Base-by-base conservation (phyloP, 2,329 filamentous ascomycete genomes). In the Allantophomopsis cytisporea region DNA sequence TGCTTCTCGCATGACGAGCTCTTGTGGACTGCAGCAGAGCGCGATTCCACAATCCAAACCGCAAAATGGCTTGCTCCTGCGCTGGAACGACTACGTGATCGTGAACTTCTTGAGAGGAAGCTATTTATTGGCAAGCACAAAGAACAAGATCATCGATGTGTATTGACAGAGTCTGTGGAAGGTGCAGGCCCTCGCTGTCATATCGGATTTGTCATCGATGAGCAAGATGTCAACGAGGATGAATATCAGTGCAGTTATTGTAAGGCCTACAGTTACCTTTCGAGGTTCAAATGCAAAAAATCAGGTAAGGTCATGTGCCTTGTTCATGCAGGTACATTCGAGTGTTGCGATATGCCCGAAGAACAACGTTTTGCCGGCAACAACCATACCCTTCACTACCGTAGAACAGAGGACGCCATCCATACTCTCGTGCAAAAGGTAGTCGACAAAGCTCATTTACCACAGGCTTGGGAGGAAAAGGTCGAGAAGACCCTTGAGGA, bases 1-100 rank as follows among this genome's bases (percentile, higher is more conserved):
- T 96, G 91, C 58, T 98, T 98, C 58, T 96, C 89, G 1, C 91
- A 98, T 48, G 91, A 98, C 51, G 91, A 98, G 57, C 64, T 98
- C 16, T 67, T 98, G 3, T 80, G 93, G 64, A 95, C 89, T 2
- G 91, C 91, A 7, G 86, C 88, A 6, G 78, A 85, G 47, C 81
- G 76, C 50, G 80, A 87, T 48, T 73, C 78, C 2, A 76, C 71
- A 0, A 96, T 98, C 41, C 83, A 85, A 50, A 95, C 86, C 2
- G 86, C 91, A 1, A 94, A 91, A 60, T 98, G 91, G 91, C 69
- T 98, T 13, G 83, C 82, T 2, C 89, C 89, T 1, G 91, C 91
- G 2, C 63, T 98, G 16, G 75, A 85, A 38, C 75, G 83, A 36
- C 83, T 94, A 53, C 75, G 76, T 47, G 73, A 77, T 42, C 76